Conservation (phyloP, 1,284 basidiomycete species). For the Ganoderma lucidum region DNA sequence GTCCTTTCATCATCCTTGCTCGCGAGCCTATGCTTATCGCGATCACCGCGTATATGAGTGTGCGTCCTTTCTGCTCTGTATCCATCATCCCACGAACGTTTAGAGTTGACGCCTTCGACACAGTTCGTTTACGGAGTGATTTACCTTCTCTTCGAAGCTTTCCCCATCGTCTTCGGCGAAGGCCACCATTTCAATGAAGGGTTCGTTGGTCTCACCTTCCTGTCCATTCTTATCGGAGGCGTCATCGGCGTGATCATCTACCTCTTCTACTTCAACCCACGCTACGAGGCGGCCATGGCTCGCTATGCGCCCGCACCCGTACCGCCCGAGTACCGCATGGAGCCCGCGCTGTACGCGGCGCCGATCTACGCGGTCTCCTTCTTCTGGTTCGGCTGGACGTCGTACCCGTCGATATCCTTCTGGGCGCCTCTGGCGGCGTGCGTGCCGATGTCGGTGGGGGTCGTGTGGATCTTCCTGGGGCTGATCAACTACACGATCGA, state of each 20-base stretch:
- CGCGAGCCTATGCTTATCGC: slow-evolving; percentile 56
- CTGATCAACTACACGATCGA: slow-evolving; percentile 51
- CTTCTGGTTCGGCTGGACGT: slow-evolving; percentile 58
- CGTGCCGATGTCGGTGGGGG: slow-evolving; percentile 40
- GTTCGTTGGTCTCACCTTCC: slow-evolving; percentile 53
- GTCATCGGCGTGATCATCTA: slow-evolving; percentile 35
- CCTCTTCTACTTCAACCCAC: slow-evolving; percentile 43
- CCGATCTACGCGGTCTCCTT: slow-evolving; percentile 52
- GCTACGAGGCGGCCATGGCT: slow-evolving; percentile 40
- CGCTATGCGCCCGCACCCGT: slow-evolving; percentile 48
- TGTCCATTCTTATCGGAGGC: slow-evolving; percentile 53
- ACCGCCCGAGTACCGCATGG: slow-evolving; percentile 57
- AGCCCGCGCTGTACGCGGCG: slow-evolving; percentile 49
- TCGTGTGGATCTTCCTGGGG: slow-evolving; percentile 44
- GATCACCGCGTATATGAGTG: slow-evolving; percentile 56
- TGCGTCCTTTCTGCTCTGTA: slow-evolving; percentile 29
- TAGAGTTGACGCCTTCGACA: neutral
- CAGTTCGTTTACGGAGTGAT: slow-evolving; percentile 54
- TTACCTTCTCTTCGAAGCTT: slow-evolving; percentile 49
- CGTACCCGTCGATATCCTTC: slow-evolving; percentile 42
- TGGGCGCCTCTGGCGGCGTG: slow-evolving; percentile 44
- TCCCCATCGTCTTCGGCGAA: slow-evolving; percentile 43
- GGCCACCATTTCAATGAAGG: slow-evolving; percentile 49
- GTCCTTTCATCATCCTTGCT: slow-evolving; percentile 52
- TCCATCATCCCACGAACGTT: neutral